Base-by-base conservation (phyloP, 2,329 filamentous ascomycete species). In the Penicillium palitans region DNA sequence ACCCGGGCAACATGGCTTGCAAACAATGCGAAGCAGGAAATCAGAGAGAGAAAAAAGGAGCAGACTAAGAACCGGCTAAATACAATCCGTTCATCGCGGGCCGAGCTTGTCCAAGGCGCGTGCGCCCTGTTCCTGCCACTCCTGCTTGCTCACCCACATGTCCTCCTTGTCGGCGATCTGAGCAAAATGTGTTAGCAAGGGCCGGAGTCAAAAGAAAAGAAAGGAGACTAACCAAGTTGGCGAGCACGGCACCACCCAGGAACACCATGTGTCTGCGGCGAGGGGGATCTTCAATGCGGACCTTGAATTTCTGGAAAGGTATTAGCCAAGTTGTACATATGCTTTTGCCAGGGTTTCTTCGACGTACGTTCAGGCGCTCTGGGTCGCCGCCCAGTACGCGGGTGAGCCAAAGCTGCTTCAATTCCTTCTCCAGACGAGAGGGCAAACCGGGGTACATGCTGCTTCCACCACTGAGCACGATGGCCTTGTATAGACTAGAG, bases 231-330 rank as follows among this genome's bases (percentile, higher is more conserved):
- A 85, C 83, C 77, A 99, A 96, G 75, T 98, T 98, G 68, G 95
- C 95, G 70, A 99, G 81, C 62, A 99, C 95, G 27, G 95, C 95
- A 68, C 95, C 95, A 58, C 95, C 95, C 56, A 99, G 80, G 84
- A 99, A 98, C n/a, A 99, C 95, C 93, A 99, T 98, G 82, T 99
- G 95, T 78, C 93, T 85, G 80, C 95, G 86, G 79, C 95, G 86
- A 35, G 95, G 95, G 52, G 95, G 95, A 76, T 99, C 95, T 77
- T 99, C 95, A 82, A 99, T 98, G 76, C 95, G 87, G 66, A 99
- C 93, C 86, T 98, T 99, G 85, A 99, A 99, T 87, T 98, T 99
- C 87, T 87, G 67, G 49, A 61, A 52, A 1, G 35, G 39, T 31
- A 35, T 66, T 59, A 65, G 61, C 31, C 42, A 35, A 12, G 13